Conservation (phyloP, 2,329 filamentous ascomycete species). For the Aspergillus oerlinghausenensis region DNA sequence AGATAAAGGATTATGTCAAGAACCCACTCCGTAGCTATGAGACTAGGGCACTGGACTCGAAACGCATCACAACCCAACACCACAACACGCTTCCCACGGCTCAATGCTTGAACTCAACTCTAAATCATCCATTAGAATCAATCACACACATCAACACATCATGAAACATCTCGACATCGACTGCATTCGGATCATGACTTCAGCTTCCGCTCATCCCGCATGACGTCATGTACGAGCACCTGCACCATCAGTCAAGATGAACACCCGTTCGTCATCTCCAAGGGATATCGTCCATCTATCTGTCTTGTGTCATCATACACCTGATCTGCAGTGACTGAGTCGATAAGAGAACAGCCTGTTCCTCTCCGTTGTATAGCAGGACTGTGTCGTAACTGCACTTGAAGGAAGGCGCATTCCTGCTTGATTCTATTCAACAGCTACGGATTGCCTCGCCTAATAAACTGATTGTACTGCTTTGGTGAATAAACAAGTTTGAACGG, state of each 20-base stretch:
- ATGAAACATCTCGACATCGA: background rate
- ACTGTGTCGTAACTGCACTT: background rate
- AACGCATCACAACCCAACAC: background rate
- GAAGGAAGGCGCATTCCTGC: constrained; percentile 15
- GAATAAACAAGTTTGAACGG: background rate
- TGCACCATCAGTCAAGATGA: constrained; percentile 5
- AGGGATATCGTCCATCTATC: background rate
- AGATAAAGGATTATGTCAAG: background rate
- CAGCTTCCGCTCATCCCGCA: constrained; percentile 23
- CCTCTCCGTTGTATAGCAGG: background rate
- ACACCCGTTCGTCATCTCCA: background rate
- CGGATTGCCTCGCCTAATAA: background rate
- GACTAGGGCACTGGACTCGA: background rate
- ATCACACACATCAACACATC: constrained; percentile 3
- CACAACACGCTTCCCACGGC: background rate
- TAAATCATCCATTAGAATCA: background rate
- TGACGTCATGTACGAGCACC: constrained; percentile 27
- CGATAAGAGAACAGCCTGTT: background rate
- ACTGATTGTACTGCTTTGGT: background rate
- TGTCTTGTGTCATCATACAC: background rate
- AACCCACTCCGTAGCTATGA: background rate
- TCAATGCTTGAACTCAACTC: background rate
- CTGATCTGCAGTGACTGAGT: background rate
- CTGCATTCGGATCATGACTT: constrained; percentile 24
- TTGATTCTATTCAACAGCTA: background rate